Conservation (phyloP, 2,329 filamentous ascomycete species). For the Neofusicoccum cordaticola region DNA sequence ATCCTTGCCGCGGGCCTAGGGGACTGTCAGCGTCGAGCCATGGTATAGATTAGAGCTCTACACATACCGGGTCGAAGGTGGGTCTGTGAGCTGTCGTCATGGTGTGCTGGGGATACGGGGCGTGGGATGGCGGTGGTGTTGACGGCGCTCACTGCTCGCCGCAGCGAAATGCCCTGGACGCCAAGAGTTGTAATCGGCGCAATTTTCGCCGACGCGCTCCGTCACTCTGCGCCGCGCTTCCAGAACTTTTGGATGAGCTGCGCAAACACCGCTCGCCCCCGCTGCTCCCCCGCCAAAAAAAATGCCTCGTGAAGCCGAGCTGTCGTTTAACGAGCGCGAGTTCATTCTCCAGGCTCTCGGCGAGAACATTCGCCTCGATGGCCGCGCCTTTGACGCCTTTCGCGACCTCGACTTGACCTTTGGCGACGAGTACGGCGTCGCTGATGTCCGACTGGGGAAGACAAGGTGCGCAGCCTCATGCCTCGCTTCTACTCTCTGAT, state of each 20-base stretch:
- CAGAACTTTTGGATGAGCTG: background rate
- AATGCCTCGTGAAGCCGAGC: constrained; percentile 92
- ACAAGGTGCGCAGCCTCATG: constrained; percentile 62
- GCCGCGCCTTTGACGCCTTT: constrained; percentile 76
- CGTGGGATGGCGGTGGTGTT: background rate
- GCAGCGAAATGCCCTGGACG: background rate
- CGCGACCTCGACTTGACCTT: constrained; percentile 75
- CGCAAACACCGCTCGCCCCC: background rate
- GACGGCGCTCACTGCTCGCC: background rate
- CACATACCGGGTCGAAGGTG: constrained; percentile 85
- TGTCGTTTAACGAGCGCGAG: constrained; percentile 81
- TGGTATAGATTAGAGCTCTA: background rate
- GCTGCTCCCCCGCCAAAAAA: constrained; percentile 26
- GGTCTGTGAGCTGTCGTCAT: constrained; percentile 69
- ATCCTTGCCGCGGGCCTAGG: constrained; percentile 86
- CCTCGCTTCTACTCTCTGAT: background rate
- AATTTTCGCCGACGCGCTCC: constrained; percentile 10
- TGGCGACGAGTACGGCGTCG: constrained; percentile 86
- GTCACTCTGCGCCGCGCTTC: constrained; percentile 7
- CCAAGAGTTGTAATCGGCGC: background rate
- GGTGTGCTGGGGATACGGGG: constrained; percentile 19
- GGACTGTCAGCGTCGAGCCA: constrained; percentile 26
- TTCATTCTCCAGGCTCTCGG: constrained; percentile 82
- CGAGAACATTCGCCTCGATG: constrained; percentile 79
- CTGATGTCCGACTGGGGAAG: constrained; percentile 83